Percentiles rank a stretch among this genome's conserved stretches.
phyloP scores from a whole-genome alignment of 2,329 filamentous ascomycete species.

The Lecanicillium sp. region DNA sequence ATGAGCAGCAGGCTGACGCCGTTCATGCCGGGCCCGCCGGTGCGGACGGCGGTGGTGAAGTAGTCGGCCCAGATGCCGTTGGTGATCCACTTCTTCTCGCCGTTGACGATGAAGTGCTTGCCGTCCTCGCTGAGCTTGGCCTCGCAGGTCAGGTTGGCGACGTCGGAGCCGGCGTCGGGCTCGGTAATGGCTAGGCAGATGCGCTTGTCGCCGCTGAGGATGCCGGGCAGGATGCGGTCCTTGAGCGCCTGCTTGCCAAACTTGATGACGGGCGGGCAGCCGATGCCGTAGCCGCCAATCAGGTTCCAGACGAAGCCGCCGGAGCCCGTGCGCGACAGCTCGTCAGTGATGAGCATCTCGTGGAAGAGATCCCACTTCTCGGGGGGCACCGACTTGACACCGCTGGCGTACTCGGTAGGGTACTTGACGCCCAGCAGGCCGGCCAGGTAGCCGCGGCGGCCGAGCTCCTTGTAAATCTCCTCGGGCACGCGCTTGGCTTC shows the following conservation, averaged over 20 bases:
- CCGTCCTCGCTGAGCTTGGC: conserved; percentile 91
- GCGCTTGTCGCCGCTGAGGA: conserved; percentile 87
- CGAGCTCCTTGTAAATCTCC: conserved; percentile 91
- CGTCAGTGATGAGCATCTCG: conserved; percentile 91
- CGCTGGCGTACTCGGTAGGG: conserved; percentile 63
- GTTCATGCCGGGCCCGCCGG: conserved; percentile 83
- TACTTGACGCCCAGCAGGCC: conserved; percentile 81
- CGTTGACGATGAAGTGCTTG: conserved; percentile 99
- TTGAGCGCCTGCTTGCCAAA: conserved; percentile 81
- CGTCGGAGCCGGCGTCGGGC: conserved; percentile 89
- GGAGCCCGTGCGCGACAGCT: conserved; percentile 80
- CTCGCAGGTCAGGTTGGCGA: conserved; percentile 92
- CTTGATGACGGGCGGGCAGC: conserved; percentile 84
- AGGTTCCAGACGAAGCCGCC: conserved; percentile 97
- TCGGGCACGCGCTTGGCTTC: conserved; percentile 86
- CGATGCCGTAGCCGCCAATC: conserved; percentile 94
- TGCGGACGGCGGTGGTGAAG: conserved; percentile 94
- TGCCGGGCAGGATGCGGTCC: conserved; percentile 80
- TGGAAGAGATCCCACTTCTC: conserved; percentile 99
- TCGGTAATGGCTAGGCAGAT: conserved; percentile 98
- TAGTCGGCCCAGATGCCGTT: conserved; percentile 97
- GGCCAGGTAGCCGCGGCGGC: conserved; percentile 85
- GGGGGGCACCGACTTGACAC: conserved; percentile 68
- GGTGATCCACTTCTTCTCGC: conserved; percentile 99
- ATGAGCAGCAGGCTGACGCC: conserved; percentile 87